Base-by-base conservation (phyloP, 2,329 filamentous ascomycete genomes). In the Colletotrichum sp. region DNA sequence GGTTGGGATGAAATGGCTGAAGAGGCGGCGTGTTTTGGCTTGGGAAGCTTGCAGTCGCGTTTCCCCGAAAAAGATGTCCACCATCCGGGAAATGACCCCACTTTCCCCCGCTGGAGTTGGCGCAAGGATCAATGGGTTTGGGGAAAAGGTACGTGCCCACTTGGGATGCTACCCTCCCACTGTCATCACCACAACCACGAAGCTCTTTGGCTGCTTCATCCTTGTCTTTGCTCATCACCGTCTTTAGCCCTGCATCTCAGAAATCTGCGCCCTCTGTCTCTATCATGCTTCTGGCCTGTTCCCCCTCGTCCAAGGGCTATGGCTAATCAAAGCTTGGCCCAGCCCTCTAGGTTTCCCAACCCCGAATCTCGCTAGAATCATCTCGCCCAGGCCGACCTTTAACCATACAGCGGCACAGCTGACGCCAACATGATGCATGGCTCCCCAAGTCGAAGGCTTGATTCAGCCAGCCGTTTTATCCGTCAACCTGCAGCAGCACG, bases 1-100 rank as follows among this genome's bases (percentile, higher is more conserved):
- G 21, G 32, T 55, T 24, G 66, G 52, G 44, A 16, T 71, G 18
- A 16, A 18, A 26, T 18, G 44, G 67, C 26, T 60, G 60, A 15
- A 28, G 21, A 49, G 67, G 66, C 63, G 72, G 68, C 62, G 68
- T 75, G 52, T 67, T 75, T 75, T 30, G 60, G 55, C 60, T 52
- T 49, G 67, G 30, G 39, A 67, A 72, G 72, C 68, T 67, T 75
- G 72, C 57, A 32, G 63, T 36, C 62, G 62, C 55, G 34, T 36
- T 52, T 63, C 63, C 68, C 68, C 60, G 62, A 21, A 75, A 67
- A 44, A 65, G 68, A 55, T 57, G 36, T 44, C 68, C 30, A 72
- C 34, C 32, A 65, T 60, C 68, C 55, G 72, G 68, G 39, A 28
- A 39, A 24, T 6, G n/a, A 52, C 36, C 55, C 72, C 34, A 71